Conservation (phyloP, 2,329 filamentous ascomycete genomes). For the Cryphonectria parasitica region DNA sequence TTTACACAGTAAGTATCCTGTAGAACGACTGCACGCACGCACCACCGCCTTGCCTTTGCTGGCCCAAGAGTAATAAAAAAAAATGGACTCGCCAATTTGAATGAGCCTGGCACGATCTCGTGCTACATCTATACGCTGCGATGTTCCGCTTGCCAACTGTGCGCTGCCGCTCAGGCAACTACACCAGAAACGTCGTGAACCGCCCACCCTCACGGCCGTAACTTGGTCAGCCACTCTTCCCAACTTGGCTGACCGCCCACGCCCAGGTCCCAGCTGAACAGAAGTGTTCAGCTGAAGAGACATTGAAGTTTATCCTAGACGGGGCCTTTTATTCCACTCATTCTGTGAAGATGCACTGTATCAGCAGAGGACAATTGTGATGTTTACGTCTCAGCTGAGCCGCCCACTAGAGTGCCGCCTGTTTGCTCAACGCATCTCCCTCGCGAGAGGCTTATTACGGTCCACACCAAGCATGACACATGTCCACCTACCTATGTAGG, state of each 20-base stretch:
- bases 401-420: neutral
- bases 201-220: constrained; percentile 24
- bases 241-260: neutral
- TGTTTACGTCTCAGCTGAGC: neutral
- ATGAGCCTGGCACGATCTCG: neutral
- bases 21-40: neutral
- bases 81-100: neutral
- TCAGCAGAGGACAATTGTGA: neutral
- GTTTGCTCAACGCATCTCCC: neutral
- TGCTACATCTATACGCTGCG: constrained; percentile 17
- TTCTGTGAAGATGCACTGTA: neutral
- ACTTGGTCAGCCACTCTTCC: neutral
- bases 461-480: neutral
- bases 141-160: constrained; percentile 8
- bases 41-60: neutral
- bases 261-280: neutral
- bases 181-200: constrained; percentile 4
- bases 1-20: neutral
- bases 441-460: neutral
- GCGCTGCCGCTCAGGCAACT: constrained; percentile 8
- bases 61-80: neutral
- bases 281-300: neutral
- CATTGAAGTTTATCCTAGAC: neutral
- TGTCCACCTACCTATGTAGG: neutral
- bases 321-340: neutral